phyloP scores from a whole-genome alignment of 2,329 filamentous ascomycete species.

The Colletotrichum sp. region DNA sequence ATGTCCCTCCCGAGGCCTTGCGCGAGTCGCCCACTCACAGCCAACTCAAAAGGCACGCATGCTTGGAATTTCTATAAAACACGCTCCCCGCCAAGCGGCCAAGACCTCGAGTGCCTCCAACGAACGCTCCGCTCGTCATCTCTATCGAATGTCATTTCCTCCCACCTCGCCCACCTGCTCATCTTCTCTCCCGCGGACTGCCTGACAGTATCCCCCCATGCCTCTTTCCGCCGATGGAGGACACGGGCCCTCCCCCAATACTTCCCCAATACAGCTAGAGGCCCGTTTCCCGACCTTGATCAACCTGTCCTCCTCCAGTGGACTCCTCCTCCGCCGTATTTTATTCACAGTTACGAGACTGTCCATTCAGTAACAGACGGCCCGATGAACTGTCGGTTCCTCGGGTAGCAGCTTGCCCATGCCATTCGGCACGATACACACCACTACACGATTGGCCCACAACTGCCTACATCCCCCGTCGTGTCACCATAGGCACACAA shows the following conservation, averaged over 20 bases:
- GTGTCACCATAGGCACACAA: not conserved
- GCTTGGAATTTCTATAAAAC: conserved; percentile 7
- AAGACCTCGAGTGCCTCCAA: not conserved
- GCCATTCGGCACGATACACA: not conserved
- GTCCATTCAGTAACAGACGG: not conserved
- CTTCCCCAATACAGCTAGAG: not conserved
- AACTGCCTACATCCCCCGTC: not conserved
- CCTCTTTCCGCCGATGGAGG: not conserved
- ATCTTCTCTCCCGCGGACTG: not conserved
- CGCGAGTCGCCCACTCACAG: not conserved
- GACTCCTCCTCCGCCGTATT: not conserved
- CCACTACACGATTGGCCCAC: not conserved
- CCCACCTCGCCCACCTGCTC: not conserved
- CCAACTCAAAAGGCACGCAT: not conserved
- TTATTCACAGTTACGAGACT: not conserved
- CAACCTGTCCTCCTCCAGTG: not conserved
- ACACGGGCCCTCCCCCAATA: not conserved
- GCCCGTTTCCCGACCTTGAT: not conserved
- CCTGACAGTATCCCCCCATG: not conserved
- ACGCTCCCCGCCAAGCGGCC: conserved; percentile 13
- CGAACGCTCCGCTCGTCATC: not conserved
- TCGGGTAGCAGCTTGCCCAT: not conserved
- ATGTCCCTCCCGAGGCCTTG: not conserved
- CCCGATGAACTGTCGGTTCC: not conserved
- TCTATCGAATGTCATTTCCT: conserved; percentile 8